These are phyloP conservation scores for Plasmopara viticola DNA, from an alignment of 352 stramenopile genomes.

Conservation along the genomic window DNA sequence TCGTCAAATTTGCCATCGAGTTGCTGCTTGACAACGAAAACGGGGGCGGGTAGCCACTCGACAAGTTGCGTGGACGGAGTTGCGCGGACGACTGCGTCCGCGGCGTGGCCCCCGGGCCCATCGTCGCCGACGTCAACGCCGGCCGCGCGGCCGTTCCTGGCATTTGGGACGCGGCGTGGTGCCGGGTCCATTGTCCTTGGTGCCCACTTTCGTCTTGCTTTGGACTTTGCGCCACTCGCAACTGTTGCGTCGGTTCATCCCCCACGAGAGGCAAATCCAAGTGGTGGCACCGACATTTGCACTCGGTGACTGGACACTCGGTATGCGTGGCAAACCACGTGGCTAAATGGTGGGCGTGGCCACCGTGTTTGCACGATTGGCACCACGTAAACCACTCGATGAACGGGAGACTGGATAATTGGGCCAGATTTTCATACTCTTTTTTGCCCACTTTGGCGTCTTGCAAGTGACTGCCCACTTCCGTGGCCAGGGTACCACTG, in stretches of 20 bases:
- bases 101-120: conserved; percentile 21
- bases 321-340: conserved; percentile 90
- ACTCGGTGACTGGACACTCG: conserved; percentile 91
- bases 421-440: conserved; percentile 80
- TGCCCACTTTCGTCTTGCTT: conserved; percentile 16
- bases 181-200: conserved; percentile 22
- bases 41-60: conserved; percentile 24
- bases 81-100: conserved; percentile 28
- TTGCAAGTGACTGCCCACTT: no score
- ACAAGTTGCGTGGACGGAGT: conserved; percentile 22
- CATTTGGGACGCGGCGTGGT: not conserved
- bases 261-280: conserved; percentile 62
- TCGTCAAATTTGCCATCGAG: conserved; percentile 23
- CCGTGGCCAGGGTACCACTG: no score
- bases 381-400: conserved; percentile 95
- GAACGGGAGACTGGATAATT: conserved; percentile 91
- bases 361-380: conserved; percentile 85
- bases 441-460: conserved; percentile 40
- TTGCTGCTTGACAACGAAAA: conserved; percentile 34
- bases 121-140: not conserved
- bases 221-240: conserved; percentile 18
- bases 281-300: conserved; percentile 87
- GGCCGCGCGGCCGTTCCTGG: not conserved
- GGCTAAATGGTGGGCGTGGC: conserved; percentile 90
- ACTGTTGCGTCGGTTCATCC: conserved; percentile 41